These are phyloP conservation scores for Chalaropsis ovoidea DNA, from an alignment of 2,329 filamentous ascomycete genomes.

Conservation along the genomic window DNA sequence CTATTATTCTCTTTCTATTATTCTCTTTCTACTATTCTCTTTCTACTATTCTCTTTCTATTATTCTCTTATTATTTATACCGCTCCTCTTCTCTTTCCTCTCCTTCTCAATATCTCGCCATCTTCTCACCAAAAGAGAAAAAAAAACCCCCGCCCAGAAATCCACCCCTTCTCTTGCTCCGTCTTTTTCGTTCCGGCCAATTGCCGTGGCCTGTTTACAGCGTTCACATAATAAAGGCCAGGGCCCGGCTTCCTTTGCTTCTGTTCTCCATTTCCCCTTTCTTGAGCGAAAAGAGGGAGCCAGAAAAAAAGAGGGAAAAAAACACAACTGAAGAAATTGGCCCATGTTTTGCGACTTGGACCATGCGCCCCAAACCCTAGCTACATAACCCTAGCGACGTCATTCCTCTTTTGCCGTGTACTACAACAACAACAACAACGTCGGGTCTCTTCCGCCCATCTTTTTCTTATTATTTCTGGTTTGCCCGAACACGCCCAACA, in stretches of 20 bases:
- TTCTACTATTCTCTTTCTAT: neutral
- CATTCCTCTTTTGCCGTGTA: neutral
- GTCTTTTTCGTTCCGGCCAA: conserved; percentile 19
- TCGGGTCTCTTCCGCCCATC: neutral
- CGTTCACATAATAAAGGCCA: neutral
- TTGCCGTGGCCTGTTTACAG: conserved; percentile 18
- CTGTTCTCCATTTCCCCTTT: conserved; percentile 8
- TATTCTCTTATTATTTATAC: neutral
- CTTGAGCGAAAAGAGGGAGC: neutral
- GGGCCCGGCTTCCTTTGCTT: neutral
- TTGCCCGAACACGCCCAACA: neutral
- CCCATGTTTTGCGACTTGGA: neutral
- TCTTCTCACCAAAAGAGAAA: neutral
- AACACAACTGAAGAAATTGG: no score
- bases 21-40: neutral
- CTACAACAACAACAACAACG: neutral
- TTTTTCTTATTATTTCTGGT: neutral
- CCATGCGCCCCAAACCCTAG: conserved; percentile 6
- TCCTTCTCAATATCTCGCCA: neutral
- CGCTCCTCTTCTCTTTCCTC: neutral
- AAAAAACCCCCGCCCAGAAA: neutral
- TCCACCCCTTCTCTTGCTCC: neutral
- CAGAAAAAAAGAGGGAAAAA: neutral
- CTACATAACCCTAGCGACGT: neutral
- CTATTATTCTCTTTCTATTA: neutral